A percentile compares a stretch with the other conserved stretches of the same genome.
Conservation (phyloP, 2,329 filamentous ascomycete species). For the Fusarium cicatricum region DNA sequence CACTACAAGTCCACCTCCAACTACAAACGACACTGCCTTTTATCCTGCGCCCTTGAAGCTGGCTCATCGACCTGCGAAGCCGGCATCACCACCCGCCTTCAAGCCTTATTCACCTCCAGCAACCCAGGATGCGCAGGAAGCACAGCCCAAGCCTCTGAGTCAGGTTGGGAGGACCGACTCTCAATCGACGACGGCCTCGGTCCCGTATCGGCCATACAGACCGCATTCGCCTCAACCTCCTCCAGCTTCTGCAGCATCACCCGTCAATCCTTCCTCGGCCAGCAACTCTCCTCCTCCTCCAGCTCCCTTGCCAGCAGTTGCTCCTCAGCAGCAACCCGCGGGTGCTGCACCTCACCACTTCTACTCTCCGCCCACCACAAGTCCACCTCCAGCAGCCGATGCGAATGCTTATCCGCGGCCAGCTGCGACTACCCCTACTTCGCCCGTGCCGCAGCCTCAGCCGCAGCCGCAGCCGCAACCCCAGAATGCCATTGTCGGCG, state of each 20-base stretch:
- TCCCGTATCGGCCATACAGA: slow-evolving; percentile 44
- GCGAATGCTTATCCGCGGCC: slow-evolving; percentile 12
- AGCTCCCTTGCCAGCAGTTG: slow-evolving; percentile 3
- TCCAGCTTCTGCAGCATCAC: slow-evolving; percentile 2
- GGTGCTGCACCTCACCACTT: slow-evolving; percentile 38
- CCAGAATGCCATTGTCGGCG: slow-evolving; percentile 13
- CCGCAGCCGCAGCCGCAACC: background rate
- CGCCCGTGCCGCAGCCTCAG: slow-evolving; percentile 15
- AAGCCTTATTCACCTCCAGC: slow-evolving; percentile 43
- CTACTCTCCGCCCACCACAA: slow-evolving; percentile 18
- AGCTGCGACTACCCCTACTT: slow-evolving; percentile 12
- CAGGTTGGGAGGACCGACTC: slow-evolving; percentile 26
- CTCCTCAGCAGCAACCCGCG: slow-evolving; percentile 16
- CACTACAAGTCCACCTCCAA: slow-evolving; percentile 21
- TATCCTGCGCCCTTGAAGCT: slow-evolving; percentile 44
- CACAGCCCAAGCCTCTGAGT: slow-evolving; percentile 12
- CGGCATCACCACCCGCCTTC: slow-evolving; percentile 35
- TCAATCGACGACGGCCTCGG: slow-evolving; percentile 33
- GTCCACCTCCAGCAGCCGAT: slow-evolving; percentile 4
- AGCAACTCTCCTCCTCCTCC: slow-evolving; percentile 18
- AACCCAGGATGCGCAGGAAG: slow-evolving; percentile 18
- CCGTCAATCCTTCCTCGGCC: slow-evolving; percentile 10
- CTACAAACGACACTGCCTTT: slow-evolving; percentile 10
- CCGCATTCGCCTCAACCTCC: slow-evolving; percentile 32
- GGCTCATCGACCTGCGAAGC: slow-evolving; percentile 34